Base-by-base conservation (phyloP, 345 rosid genomes). In the Syzygium aromaticum region DNA sequence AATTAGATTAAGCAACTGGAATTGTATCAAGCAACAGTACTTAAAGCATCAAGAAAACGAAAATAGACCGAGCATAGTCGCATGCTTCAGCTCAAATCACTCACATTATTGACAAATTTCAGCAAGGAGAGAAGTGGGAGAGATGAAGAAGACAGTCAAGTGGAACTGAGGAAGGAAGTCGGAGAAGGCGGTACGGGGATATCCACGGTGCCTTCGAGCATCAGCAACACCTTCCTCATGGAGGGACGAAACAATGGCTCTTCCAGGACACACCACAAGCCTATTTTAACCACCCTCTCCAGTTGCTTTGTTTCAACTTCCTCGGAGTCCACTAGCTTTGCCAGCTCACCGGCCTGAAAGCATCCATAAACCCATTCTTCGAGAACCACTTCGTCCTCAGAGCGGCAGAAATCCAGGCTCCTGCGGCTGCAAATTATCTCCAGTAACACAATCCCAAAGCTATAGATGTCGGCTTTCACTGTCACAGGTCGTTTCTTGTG, bases 381-480 rank as follows among this genome's bases (percentile, higher is more conserved):
- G n/a, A 88, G 90, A 46, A 90, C 84, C 40, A 28, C 73, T 89
- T 87, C 53, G 11, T 30, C 77, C 16, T 87, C 86, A 11, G 56
- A 7, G 8, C 22, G 56, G 3, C 22, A 2, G 22, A 21, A 53
- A 19, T 53, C 56, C 27, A 89, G 28, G 21, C 86, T n/a, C 54
- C 77, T 51, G 33, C 86, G 56, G 7, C 82, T 51, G 54, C 90
- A 86, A 38, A 59, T 59, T 28, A 89, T 84, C 87, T 89, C 87
- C 73, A 86, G 49, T 56, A 90, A 25, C 83, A 90, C 86, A n/a
- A 88, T 54, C 14, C 92, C 88, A 13, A 90, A 90, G 88, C 88
- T 90, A 52, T 88, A 90, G 27, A 88, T 86, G 86, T 90, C 89
- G 56, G 80, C 90, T 87, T 90, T 90, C 11, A 27, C 87, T 40